Percentiles rank a stretch among this genome's conserved stretches.
phyloP scores from a whole-genome alignment of 148 eudicot genomes.

The Suaeda aralocaspica region DNA sequence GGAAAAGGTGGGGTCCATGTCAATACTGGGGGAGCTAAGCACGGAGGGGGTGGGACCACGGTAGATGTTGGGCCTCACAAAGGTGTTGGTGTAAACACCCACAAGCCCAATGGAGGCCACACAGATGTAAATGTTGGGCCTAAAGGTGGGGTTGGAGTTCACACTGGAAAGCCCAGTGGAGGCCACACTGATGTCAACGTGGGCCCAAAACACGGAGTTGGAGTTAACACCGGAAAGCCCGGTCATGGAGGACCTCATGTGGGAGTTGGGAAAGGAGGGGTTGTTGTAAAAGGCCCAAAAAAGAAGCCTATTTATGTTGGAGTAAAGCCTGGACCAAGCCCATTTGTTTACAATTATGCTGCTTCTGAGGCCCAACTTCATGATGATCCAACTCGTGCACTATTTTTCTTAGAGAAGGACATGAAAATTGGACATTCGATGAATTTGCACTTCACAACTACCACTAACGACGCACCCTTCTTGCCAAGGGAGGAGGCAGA shows the following conservation, averaged over 20 bases:
- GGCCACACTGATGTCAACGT: constrained; percentile 22
- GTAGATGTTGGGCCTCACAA: constrained; percentile 22
- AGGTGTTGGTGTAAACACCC: constrained; percentile 14
- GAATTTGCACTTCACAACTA: constrained; percentile 20
- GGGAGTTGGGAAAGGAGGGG: constrained; percentile 32
- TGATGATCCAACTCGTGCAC: constrained; percentile 26
- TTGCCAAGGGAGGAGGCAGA: constrained; percentile 20
- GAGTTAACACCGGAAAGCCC: constrained; percentile 18
- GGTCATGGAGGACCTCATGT: constrained; percentile 22
- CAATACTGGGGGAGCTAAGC: constrained; percentile 10
- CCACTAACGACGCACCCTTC: constrained; percentile 26
- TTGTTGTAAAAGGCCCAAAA: constrained; percentile 21
- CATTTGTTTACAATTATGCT: constrained; percentile 17
- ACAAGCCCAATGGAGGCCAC: constrained; percentile 19
- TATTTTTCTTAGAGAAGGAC: constrained; percentile 39
- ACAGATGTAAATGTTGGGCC: constrained; percentile 25
- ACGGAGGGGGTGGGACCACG: constrained; percentile 19
- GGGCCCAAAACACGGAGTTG: constrained; percentile 23
- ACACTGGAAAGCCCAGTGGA: constrained; percentile 18
- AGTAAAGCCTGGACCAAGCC: constrained; percentile 25
- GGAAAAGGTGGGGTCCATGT: constrained; percentile 31
- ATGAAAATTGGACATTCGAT: constrained; percentile 21
- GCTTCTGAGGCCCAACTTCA: constrained; percentile 26
- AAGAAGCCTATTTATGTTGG: constrained; percentile 34
- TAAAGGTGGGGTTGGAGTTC: constrained; percentile 26